Evolutionary conservation across 179 eudicot species (phyloP).

Genomic region (Silene vulgaris): DNA sequence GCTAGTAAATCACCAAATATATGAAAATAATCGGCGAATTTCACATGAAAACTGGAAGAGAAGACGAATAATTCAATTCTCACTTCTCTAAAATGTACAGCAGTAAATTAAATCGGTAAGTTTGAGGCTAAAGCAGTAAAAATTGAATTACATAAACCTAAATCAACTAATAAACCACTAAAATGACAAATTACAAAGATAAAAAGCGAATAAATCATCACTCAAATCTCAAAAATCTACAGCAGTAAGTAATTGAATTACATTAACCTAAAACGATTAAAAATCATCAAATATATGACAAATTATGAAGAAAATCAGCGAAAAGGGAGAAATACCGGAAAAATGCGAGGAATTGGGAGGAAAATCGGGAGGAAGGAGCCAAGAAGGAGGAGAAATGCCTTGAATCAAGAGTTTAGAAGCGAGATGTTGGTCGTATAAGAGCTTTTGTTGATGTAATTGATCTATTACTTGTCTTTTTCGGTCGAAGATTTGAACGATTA

Average conservation of each 20-base stretch:
- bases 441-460: constrained; percentile 55
- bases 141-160: too few relatives aligned
- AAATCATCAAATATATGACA: neutral
- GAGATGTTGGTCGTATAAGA: constrained; percentile 56
- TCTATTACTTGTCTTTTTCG: constrained; percentile 54
- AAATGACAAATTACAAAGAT: too few relatives aligned
- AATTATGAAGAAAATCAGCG: neutral
- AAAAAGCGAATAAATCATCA: too few relatives aligned
- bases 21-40: neutral
- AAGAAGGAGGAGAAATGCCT: constrained; percentile 68
- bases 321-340: constrained; percentile 32
- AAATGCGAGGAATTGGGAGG: constrained; percentile 37
- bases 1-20: neutral
- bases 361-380: constrained; percentile 48
- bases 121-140: neutral
- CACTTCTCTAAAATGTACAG: neutral
- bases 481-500: constrained; percentile 68
- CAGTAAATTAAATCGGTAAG: neutral
- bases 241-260: too few relatives aligned
- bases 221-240: too few relatives aligned
- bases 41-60: neutral
- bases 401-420: constrained; percentile 66
- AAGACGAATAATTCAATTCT: neutral
- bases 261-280: too few relatives aligned
- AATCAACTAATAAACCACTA: too few relatives aligned